Evolutionary conservation across 192 early-diverging fungal genomes (phyloP), one percentile per base, ranked within the genome.

Genomic region (Coemansia sp.): DNA sequence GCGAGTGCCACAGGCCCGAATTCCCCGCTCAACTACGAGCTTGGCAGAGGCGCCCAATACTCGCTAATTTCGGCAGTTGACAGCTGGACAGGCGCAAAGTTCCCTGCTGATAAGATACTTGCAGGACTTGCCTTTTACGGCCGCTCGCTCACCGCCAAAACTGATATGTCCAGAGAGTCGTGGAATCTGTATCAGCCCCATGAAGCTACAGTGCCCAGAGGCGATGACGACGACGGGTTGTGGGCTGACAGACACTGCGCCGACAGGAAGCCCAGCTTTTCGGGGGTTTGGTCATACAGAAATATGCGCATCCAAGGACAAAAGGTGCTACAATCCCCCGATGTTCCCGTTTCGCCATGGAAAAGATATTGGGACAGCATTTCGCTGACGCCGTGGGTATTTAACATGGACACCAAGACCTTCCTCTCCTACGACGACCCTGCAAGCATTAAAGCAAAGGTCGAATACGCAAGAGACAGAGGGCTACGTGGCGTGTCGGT

Each of bases 361-460:
- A 61, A 53, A 41, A 75, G 83, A 3, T 62, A 80, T 50, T 87
- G 84, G 85, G 86, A 89, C 71, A 66, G 75, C 48, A 34, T 77
- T 36, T 73, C 86, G 41, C 49, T 88, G 59, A 83, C 82, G 23
- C 86, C 86, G 61, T 85, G 86, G 79, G 52, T 79, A 40, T 86
- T 83, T 66, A 85, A 88, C 41, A 65, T 83, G 0, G 54, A 67
- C 0, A 74, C 69, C 20, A 89, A 89, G 40, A 73, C 75, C 13
- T 93, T 86, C 62, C 86, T 93, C 41, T 89, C 89, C 1, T 93
- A 93, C 67, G 92, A 93, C 67, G 92, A 93, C 62, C 75, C 83
- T 22, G 53, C 75, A 14, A 90, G 89, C 19, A 49, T 93, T 10
- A 58, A 74, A 9, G 75, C 79, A 59, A 93, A 93, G 65, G 75